These are phyloP conservation scores for Candida quercuum DNA, from an alignment of 805 yeast species.

Conservation along the genomic window DNA sequence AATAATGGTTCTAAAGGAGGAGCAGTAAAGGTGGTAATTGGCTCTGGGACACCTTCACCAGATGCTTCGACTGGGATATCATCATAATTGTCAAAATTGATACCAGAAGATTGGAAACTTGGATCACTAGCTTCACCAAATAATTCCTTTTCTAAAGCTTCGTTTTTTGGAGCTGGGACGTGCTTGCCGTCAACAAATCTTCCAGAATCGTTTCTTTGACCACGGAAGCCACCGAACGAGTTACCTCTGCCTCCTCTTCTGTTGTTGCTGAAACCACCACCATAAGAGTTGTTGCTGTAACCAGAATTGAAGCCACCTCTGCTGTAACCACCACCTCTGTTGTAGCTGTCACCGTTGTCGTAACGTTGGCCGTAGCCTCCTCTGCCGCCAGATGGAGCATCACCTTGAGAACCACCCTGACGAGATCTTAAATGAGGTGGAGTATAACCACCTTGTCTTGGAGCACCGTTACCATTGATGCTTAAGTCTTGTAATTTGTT, in stretches of 20 bases:
- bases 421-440: conserved; percentile 49
- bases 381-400: conserved; percentile 5
- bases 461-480: conserved; percentile 32
- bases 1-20: conserved; percentile 89
- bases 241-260: conserved; percentile 30
- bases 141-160: conserved; percentile 66
- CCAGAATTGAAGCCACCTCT: conserved; percentile 11
- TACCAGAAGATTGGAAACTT: conserved; percentile 86
- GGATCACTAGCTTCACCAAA: conserved; percentile 74
- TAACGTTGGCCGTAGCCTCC: conserved; percentile 8
- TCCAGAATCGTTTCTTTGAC: conserved; percentile 57
- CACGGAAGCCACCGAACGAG: conserved; percentile 28
- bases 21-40: conserved; percentile 77
- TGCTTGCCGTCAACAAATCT: conserved; percentile 85
- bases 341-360: conserved; percentile 2
- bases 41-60: conserved; percentile 93
- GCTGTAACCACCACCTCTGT: conserved; percentile 5
- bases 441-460: conserved; percentile 33
- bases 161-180: conserved; percentile 71
- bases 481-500: conserved; percentile 52
- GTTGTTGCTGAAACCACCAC: conserved; percentile 20
- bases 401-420: conserved; percentile 15
- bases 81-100: conserved; percentile 97
- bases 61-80: conserved; percentile 98
- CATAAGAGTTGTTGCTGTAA: conserved; percentile 9